Conservation (phyloP, 208 protist genomes). For the Acanthamoeba royreba region DNA sequence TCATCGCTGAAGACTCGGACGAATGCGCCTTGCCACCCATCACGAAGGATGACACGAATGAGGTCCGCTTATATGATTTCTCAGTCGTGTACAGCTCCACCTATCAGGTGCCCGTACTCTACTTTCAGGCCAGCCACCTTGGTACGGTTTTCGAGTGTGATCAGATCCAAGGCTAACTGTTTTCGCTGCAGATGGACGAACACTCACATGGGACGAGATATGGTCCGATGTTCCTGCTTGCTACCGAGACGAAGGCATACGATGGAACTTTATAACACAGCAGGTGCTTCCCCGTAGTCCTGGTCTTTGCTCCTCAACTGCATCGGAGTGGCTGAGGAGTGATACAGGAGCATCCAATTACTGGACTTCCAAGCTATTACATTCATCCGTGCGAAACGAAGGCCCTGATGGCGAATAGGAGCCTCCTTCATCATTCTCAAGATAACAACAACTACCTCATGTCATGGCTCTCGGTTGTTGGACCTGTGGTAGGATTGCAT, state of each 20-base stretch:
- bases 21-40: neutral
- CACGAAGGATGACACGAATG: neutral
- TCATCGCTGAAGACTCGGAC: neutral
- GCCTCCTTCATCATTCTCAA: neutral
- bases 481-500: neutral
- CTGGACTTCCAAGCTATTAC: neutral
- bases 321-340: neutral
- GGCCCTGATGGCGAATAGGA: neutral
- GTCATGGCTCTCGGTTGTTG: neutral
- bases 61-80: neutral
- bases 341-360: neutral
- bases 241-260: neutral
- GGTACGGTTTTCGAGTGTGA: neutral
- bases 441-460: neutral
- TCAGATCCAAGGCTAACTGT: neutral
- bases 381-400: neutral
- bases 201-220: neutral
- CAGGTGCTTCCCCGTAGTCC: neutral
- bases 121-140: neutral
- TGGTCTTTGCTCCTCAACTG: neutral
- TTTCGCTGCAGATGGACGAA: neutral
- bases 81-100: neutral
- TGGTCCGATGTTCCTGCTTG: neutral
- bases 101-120: constrained; percentile 7
- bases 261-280: neutral